phyloP scores from a whole-genome alignment of 805 yeast species.

The Zygotorulaspora chibaensis region DNA sequence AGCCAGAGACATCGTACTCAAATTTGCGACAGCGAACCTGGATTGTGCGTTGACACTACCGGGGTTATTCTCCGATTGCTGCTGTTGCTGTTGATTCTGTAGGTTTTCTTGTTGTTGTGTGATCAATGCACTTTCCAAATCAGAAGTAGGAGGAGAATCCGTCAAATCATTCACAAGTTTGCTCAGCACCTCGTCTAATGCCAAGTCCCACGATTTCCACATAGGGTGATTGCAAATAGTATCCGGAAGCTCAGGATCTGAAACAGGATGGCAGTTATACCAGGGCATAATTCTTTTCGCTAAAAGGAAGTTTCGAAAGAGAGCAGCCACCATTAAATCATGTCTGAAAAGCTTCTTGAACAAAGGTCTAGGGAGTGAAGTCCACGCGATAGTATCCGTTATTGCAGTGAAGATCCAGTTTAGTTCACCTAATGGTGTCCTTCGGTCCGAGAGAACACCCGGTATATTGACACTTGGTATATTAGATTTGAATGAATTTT shows the following conservation, averaged over 20 bases:
- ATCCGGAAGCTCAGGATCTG: constrained; percentile 90
- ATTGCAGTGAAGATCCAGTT: constrained; percentile 98
- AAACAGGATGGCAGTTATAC: constrained; percentile 88
- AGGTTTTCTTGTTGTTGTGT: constrained; percentile 25
- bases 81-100: constrained; percentile 15
- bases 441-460: constrained; percentile 84
- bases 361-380: constrained; percentile 77
- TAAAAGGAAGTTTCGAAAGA: constrained; percentile 84
- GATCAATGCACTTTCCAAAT: constrained; percentile 24
- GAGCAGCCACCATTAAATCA: constrained; percentile 93
- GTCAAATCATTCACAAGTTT: constrained; percentile 51
- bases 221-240: constrained; percentile 73
- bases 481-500: constrained; percentile 22
- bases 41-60: constrained; percentile 28
- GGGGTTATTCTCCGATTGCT: constrained; percentile 16
- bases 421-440: constrained; percentile 93
- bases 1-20: constrained; percentile 37
- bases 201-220: constrained; percentile 99
- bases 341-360: constrained; percentile 90
- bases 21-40: constrained; percentile 32
- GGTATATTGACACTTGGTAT: constrained; percentile 62
- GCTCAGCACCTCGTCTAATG: constrained; percentile 87
- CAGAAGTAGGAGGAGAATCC: constrained; percentile 33
- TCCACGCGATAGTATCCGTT: constrained; percentile 98
- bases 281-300: constrained; percentile 94